Evolutionary conservation across 1,284 basidiomycete genomes (phyloP), one percentile per base, ranked within the genome.

Genomic region (Cystobasidium slooffiae): DNA sequence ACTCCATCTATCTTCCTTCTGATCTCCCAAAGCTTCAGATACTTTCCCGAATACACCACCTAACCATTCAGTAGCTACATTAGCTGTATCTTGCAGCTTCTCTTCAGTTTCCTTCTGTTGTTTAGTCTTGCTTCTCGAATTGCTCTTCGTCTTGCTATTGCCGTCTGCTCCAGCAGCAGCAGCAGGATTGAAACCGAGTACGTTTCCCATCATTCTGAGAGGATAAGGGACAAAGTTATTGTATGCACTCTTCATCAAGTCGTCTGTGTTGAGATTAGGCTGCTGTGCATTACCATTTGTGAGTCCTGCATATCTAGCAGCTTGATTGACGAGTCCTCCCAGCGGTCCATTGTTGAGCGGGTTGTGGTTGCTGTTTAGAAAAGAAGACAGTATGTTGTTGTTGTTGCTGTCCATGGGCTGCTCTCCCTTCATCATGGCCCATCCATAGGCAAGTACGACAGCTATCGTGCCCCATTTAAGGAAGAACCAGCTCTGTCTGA

Each of bases 401-500:
- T 44, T 63, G 61, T 20, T 20, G 47, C 47, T 49, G 44, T 66
- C 39, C 37, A 66, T 66, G 10, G 64, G 64, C 51, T 66, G 49
- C 39, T 66, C 49, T 14, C 64, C 64, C 14, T 39, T 66, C 49
- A 66, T 24, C 6, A 43, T 22, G 1, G 64, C 47, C 47, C 51
- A 66, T 37, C 39, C 39, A 51, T 55, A 65, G 10, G 61, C 66
- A n/a, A 68, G 61, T n/a, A 37, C 47, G 47, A 52, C 46, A 37
- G 67, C 72, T 18, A 72, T 37, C 6, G 39, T 37, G 14, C 65
- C 64, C 64, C 64, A 74, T 62, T 74, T 74, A 20, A 59, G 39
- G 8, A 74, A 41, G 56, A 67, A 74, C 72, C 72, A 74, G 39
- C 63, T 51, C 44, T 55, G 61, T 43, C 72, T 18, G 46, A 74